These are phyloP conservation scores for Candida maesae DNA, from an alignment of 805 yeast species.

Conservation along the genomic window DNA sequence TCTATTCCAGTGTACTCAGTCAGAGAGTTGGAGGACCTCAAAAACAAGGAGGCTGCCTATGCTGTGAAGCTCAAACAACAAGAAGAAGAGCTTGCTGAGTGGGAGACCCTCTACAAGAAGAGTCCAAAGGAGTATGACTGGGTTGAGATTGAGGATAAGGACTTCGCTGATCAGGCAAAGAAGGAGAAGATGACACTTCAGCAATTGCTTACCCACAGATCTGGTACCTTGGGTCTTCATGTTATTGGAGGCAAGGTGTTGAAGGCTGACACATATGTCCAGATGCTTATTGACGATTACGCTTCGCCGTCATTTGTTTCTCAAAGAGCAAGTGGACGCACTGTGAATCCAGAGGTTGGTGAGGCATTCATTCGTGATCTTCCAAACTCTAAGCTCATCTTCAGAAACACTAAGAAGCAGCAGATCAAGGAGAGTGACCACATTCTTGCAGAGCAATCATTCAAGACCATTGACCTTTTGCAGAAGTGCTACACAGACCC, in stretches of 20 bases:
- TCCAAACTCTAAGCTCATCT: constrained; percentile 50
- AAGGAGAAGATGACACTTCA: constrained; percentile 49
- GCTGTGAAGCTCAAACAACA: constrained; percentile 34
- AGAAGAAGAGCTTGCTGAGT: constrained; percentile 38
- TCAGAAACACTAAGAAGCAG: constrained; percentile 54
- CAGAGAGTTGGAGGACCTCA: constrained; percentile 47
- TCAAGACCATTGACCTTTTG: constrained; percentile 52
- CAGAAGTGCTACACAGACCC: constrained; percentile 45
- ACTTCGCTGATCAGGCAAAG: constrained; percentile 29
- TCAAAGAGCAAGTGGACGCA: constrained; percentile 43
- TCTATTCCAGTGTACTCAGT: constrained; percentile 58
- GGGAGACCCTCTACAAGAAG: constrained; percentile 47
- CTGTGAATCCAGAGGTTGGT: constrained; percentile 45
- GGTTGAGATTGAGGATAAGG: constrained; percentile 44
- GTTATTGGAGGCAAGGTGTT: constrained; percentile 46
- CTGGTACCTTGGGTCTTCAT: constrained; percentile 61
- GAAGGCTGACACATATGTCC: constrained; percentile 48
- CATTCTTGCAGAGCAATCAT: constrained; percentile 46
- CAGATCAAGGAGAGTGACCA: constrained; percentile 46
- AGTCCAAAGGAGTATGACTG: constrained; percentile 64
- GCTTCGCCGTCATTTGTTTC: constrained; percentile 56
- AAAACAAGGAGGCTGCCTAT: constrained; percentile 37
- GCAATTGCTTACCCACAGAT: constrained; percentile 49
- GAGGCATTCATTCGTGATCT: constrained; percentile 69
- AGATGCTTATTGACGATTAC: constrained; percentile 62